Percentiles rank a stretch among this genome's conserved stretches.
phyloP scores from a whole-genome alignment of 176 grass and related monocot species.

The Aegilops tauschii region DNA sequence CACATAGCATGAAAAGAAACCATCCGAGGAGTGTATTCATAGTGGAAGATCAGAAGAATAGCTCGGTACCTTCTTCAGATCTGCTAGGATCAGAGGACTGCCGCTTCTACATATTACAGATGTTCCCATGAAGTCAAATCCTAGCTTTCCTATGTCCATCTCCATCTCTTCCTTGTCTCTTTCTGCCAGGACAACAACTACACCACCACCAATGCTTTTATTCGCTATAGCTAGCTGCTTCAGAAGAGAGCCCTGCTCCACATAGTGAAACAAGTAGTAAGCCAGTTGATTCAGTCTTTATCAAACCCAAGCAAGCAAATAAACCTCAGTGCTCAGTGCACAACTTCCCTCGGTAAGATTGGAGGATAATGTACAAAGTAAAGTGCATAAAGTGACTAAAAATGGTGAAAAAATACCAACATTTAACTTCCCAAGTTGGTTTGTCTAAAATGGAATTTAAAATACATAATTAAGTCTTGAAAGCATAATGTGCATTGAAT shows the following conservation, averaged over 20 bases:
- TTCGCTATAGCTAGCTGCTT: conserved; percentile 99
- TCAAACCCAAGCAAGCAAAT: neutral
- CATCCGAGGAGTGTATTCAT: neutral
- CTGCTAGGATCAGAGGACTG: conserved; percentile 90
- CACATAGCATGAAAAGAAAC: conserved; percentile 24
- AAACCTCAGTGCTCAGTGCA: neutral
- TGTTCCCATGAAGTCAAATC: conserved; percentile 99
- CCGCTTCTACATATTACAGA: conserved; percentile 97
- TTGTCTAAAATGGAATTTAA: neutral
- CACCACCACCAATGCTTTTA: conserved; percentile 96
- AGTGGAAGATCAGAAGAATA: neutral
- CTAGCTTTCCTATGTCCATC: conserved; percentile 92
- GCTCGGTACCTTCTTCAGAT: conserved; percentile 74
- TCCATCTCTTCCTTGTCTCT: conserved; percentile 99
- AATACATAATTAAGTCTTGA: neutral
- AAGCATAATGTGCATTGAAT: neutral
- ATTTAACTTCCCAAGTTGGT: neutral
- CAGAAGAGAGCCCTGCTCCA: conserved; percentile 84
- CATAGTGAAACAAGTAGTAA: neutral
- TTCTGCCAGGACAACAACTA: conserved; percentile 96
- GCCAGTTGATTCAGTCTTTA: neutral
- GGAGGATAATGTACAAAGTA: neutral
- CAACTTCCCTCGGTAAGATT: neutral
- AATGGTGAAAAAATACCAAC: neutral
- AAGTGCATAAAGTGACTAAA: neutral